Percentiles rank a stretch among this genome's conserved stretches.
These are phyloP conservation scores for Paramyrothecium sp. DNA, from an alignment of 2,329 filamentous ascomycete species.

Conservation along the genomic window DNA sequence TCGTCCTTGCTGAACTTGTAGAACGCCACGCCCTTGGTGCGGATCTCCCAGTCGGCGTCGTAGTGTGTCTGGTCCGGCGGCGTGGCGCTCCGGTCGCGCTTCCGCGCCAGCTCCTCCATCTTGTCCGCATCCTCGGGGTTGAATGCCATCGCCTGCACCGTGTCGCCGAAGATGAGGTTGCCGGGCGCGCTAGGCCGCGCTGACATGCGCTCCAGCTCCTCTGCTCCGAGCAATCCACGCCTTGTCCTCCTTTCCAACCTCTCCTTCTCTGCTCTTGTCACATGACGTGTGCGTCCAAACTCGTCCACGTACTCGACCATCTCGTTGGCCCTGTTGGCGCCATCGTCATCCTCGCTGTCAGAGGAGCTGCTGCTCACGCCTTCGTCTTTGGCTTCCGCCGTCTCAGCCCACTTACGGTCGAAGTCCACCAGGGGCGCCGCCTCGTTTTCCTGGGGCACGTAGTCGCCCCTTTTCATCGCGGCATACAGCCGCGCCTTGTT, in stretches of 20 bases:
- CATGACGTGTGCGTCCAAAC: constrained; percentile 78
- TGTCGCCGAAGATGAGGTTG: constrained; percentile 79
- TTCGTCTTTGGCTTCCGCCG: constrained; percentile 55
- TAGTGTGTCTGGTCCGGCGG: constrained; percentile 83
- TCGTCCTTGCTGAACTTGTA: constrained; percentile 84
- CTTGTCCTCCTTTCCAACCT: constrained; percentile 54
- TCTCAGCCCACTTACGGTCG: constrained; percentile 90
- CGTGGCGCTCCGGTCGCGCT: constrained; percentile 76
- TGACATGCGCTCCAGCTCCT: constrained; percentile 67
- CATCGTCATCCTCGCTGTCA: constrained; percentile 35
- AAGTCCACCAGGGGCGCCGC: constrained; percentile 81
- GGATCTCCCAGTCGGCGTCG: constrained; percentile 77
- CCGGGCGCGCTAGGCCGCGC: constrained; percentile 65
- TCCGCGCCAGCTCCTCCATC: constrained; percentile 77
- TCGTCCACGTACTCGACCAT: constrained; percentile 89
- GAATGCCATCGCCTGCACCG: constrained; percentile 82
- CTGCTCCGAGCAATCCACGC: constrained; percentile 51
- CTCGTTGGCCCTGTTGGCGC: constrained; percentile 58
- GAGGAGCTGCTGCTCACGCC: constrained; percentile 45
- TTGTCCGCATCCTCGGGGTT: constrained; percentile 67
- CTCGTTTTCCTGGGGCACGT: constrained; percentile 64
- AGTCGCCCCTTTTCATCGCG: constrained; percentile 87
- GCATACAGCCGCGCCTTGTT: constrained; percentile 87
- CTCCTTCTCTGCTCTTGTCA: constrained; percentile 67
- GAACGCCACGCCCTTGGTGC: constrained; percentile 87